Conservation (phyloP, 768 basidiomycete genomes). For the Suillus spraguei region DNA sequence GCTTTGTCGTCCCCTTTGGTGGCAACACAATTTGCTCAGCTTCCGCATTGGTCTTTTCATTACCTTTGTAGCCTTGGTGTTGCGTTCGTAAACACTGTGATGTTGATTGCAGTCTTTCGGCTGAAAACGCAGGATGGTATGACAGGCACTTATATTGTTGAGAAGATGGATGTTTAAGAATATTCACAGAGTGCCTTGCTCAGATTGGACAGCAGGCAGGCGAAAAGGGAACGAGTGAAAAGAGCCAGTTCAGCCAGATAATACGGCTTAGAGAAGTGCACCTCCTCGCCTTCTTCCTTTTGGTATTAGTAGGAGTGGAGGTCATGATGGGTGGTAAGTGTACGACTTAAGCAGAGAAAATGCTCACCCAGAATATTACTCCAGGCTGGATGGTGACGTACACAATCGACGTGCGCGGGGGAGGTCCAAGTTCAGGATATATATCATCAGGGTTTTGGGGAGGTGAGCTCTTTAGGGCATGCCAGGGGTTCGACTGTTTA, state of each 20-base stretch:
- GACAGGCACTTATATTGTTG: slow-evolving; percentile 9
- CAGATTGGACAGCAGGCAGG: slow-evolving; percentile 36
- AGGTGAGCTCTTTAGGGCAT: slow-evolving; percentile 17
- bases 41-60: slow-evolving; percentile 41
- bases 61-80: slow-evolving; percentile 62
- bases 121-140: slow-evolving; percentile 69
- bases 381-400: slow-evolving; percentile 73
- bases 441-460: slow-evolving; percentile 42
- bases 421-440: slow-evolving; percentile 50
- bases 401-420: slow-evolving; percentile 44
- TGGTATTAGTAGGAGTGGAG: slow-evolving; percentile 54
- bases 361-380: background rate
- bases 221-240: slow-evolving; percentile 27
- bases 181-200: slow-evolving; percentile 35
- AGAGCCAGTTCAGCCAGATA: slow-evolving; percentile 50
- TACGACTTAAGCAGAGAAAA: background rate
- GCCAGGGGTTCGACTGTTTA: background rate
- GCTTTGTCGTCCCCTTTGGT: slow-evolving; percentile 55
- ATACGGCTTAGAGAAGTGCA: slow-evolving; percentile 44
- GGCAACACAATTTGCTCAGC: slow-evolving; percentile 51
- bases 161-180: background rate
- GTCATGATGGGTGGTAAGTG: slow-evolving; percentile 49
- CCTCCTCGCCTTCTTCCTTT: slow-evolving; percentile 45
- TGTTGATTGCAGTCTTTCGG: slow-evolving; percentile 60
- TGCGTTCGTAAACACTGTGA: slow-evolving; percentile 54